Evolutionary conservation across 768 basidiomycete species (phyloP).

Genomic region (Lyophyllum shimeji): DNA sequence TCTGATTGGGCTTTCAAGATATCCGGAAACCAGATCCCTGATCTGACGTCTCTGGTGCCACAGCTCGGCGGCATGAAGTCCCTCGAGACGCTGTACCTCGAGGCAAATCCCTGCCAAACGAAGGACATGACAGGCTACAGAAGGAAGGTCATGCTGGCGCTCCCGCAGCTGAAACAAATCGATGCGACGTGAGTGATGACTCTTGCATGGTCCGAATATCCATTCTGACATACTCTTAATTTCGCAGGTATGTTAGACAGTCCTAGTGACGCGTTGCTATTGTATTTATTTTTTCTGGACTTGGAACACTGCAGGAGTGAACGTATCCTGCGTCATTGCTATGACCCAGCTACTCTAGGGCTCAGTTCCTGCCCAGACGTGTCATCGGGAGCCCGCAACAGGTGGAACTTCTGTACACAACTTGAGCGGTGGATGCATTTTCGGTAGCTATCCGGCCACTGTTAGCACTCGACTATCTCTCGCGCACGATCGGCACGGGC

Average conservation of each 20-base stretch:
- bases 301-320: neutral
- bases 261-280: neutral
- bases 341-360: no score
- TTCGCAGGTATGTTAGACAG: constrained; percentile 16
- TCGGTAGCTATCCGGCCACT: neutral
- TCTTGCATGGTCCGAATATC: neutral
- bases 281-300: neutral
- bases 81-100: constrained; percentile 90
- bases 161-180: constrained; percentile 90
- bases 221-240: neutral
- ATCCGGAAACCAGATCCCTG: constrained; percentile 82
- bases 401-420: neutral
- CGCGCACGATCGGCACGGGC: no score
- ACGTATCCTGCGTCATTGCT: no score
- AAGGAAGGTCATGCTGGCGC: constrained; percentile 83
- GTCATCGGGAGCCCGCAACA: neutral
- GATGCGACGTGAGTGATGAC: constrained; percentile 80
- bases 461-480: neutral
- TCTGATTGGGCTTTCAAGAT: constrained; percentile 46
- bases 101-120: constrained; percentile 90
- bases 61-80: constrained; percentile 60
- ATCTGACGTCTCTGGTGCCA: constrained; percentile 63
- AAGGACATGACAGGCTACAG: constrained; percentile 77
- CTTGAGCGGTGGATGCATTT: neutral
- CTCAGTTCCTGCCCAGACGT: no score